Evolutionary conservation across 129 eudicot genomes (phyloP).

Genomic region (Saussurea involucrata): DNA sequence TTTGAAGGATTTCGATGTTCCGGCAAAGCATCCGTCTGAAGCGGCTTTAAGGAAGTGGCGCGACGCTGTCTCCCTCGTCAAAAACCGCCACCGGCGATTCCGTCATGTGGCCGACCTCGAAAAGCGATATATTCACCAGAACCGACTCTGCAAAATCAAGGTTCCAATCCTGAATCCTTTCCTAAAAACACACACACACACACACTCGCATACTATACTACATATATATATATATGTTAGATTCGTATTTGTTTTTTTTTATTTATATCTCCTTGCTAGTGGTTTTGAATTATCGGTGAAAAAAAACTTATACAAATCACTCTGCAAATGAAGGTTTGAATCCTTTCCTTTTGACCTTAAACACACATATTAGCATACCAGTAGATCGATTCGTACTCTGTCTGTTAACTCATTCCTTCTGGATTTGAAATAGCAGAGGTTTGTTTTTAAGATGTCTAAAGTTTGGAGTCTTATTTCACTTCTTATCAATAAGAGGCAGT

Average conservation of each 20-base stretch:
- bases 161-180: slow-evolving; percentile 12
- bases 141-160: slow-evolving; percentile 42
- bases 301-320: too few relatives aligned
- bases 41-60: slow-evolving; percentile 67
- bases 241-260: not conserved
- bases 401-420: not conserved
- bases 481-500: too few relatives aligned
- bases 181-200: too few relatives aligned
- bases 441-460: too few relatives aligned
- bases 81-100: slow-evolving; percentile 68
- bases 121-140: slow-evolving; percentile 41
- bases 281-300: too few relatives aligned
- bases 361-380: too few relatives aligned
- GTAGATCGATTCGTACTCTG: not conserved
- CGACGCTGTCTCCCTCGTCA: slow-evolving; percentile 55
- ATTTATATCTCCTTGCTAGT: too few relatives aligned
- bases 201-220: not conserved
- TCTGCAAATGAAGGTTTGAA: too few relatives aligned
- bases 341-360: too few relatives aligned
- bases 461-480: too few relatives aligned
- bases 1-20: slow-evolving; percentile 52
- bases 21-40: slow-evolving; percentile 45
- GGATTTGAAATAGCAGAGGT: not conserved
- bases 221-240: not conserved
- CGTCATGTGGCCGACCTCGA: slow-evolving; percentile 70